Evolutionary conservation across 805 yeast species (phyloP), one percentile per base, ranked within the genome.

Genomic region (Jamesozyma spencerorum): DNA sequence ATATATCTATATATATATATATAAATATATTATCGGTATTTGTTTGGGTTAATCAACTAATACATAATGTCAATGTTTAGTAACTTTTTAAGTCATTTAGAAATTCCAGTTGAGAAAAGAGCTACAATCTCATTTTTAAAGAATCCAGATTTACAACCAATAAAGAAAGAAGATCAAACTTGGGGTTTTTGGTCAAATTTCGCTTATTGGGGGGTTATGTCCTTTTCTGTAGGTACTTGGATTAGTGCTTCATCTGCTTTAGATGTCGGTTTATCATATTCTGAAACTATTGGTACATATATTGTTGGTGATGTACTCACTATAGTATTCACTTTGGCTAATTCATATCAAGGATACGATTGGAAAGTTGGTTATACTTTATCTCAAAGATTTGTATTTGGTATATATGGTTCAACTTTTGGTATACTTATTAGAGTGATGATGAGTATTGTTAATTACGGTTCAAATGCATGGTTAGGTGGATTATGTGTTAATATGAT

Each of bases 301-400:
- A 58, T 67, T 26, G 43, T 74, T 18, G 76, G 72, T 20, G 72
- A 71, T 48, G 45, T 66, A 4, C 43, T 74, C 13, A 69, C 73
- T n/a, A 55, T 68, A 30, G 13, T 58, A 4, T 62, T 66, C 39
- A 69, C 76, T 6, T 46, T 68, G 31, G 61, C 70, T 11, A 71
- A 70, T 49, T 66, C 73, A n/a, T 63, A 58, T 38, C 72, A 70
- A 1, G 78, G 78, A 24, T 50, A 58, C 10, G 65, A 69, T 37
- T 72, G 66, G 58, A 75, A 71, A 51, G 63, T 69, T 34, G 74
- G 74, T 5, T 70, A 60, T 47, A 67, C 75, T 1, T 40, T 70
- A 15, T 55, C 65, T 12, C 72, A 66, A 46, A 54, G 76, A 49
- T 58, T 69, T 29, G 61, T 65, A 3, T 71, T 69, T 53, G 76